Evolutionary conservation across 2,329 filamentous ascomycete genomes (phyloP).

Genomic region (Keithomyces neogunnii): DNA sequence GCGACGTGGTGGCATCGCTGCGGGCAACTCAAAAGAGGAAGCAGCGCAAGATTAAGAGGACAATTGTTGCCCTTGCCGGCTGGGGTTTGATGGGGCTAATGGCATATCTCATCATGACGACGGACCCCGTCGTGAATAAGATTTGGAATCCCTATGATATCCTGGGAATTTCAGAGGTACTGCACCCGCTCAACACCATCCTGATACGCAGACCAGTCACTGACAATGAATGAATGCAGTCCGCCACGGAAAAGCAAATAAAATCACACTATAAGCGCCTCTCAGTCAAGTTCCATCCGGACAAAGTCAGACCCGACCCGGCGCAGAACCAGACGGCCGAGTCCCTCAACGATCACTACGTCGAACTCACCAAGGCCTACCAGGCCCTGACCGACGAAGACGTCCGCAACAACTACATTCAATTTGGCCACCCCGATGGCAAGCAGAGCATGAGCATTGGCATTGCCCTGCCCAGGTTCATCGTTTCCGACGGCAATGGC

Average conservation of each 20-base stretch:
- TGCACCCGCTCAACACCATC: background rate
- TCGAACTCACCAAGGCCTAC: slow-evolving; percentile 95
- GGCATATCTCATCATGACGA: slow-evolving; percentile 81
- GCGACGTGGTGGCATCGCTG: slow-evolving; percentile 72
- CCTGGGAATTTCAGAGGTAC: slow-evolving; percentile 71
- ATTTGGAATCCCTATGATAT: slow-evolving; percentile 98
- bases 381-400: slow-evolving; percentile 97
- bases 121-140: slow-evolving; percentile 61
- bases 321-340: slow-evolving; percentile 86
- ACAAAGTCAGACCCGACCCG: slow-evolving; percentile 79
- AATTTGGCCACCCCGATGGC: slow-evolving; percentile 93
- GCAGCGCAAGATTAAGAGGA: slow-evolving; percentile 81
- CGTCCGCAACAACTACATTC: slow-evolving; percentile 90
- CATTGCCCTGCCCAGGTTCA: slow-evolving; percentile 88
- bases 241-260: slow-evolving; percentile 80
- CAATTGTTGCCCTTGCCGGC: slow-evolving; percentile 64
- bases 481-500: slow-evolving; percentile 86
- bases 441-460: slow-evolving; percentile 98
- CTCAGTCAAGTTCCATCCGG: slow-evolving; percentile 80
- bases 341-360: slow-evolving; percentile 76
- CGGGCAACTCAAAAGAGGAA: slow-evolving; percentile 82
- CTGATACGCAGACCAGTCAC: background rate
- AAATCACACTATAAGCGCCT: slow-evolving; percentile 84
- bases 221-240: slow-evolving; percentile 37
- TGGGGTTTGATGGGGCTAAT: slow-evolving; percentile 84